Percentiles rank a stretch among this genome's conserved stretches.
These are phyloP conservation scores for Tricholoma hemisulphureum DNA, from an alignment of 768 basidiomycete species.

Conservation along the genomic window DNA sequence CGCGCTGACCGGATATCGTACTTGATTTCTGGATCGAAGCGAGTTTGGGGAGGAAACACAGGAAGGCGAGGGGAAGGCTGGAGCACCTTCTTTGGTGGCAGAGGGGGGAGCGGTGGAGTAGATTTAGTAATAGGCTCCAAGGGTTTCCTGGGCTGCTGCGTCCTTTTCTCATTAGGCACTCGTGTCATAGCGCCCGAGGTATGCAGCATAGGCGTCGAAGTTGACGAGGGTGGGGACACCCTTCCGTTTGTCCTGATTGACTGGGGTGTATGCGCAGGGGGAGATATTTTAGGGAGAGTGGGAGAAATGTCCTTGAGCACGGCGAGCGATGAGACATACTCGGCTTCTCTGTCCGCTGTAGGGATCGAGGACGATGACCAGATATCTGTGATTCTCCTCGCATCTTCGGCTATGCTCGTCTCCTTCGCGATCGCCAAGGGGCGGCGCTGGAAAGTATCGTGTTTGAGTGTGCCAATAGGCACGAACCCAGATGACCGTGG, in stretches of 20 bases:
- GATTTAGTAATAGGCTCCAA: constrained; percentile 16
- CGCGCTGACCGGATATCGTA: constrained; percentile 77
- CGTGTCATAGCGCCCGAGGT: not conserved
- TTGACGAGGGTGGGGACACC: constrained; percentile 34
- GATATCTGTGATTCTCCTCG: constrained; percentile 37
- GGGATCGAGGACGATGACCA: constrained; percentile 29
- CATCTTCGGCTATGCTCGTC: constrained; percentile 35
- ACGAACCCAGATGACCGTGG: constrained; percentile 78
- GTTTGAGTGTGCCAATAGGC: constrained; percentile 56
- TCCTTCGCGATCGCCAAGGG: constrained; percentile 21
- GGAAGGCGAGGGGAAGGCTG: constrained; percentile 29
- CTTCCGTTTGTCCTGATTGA: constrained; percentile 36
- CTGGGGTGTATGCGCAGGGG: constrained; percentile 23
- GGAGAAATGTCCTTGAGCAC: constrained; percentile 12
- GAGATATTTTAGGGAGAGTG: constrained; percentile 22
- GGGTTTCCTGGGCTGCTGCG: constrained; percentile 1
- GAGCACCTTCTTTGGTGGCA: constrained; percentile 12
- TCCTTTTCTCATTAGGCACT: not conserved
- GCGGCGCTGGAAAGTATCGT: constrained; percentile 33
- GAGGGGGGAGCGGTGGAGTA: constrained; percentile 14
- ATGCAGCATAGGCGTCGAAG: not conserved
- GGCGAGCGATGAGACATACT: not conserved
- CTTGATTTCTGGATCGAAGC: constrained; percentile 51
- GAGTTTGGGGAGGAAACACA: constrained; percentile 31
- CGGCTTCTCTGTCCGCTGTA: not conserved